Conservation (phyloP, 108 stramenopile species). For the Cyclostephanos tholiformis region DNA sequence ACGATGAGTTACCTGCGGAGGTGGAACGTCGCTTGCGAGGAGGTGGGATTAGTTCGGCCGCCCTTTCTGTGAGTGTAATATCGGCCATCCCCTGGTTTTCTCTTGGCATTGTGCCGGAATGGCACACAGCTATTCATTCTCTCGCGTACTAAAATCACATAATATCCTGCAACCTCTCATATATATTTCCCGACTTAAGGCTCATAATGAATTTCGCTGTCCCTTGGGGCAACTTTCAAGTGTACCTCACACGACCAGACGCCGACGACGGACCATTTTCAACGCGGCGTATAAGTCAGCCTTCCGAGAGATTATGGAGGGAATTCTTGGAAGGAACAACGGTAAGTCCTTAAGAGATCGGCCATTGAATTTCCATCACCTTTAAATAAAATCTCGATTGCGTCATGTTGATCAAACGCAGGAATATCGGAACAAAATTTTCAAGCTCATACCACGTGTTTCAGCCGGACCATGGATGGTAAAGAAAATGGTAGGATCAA, state of each 20-base stretch:
- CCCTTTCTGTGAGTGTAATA: constrained; percentile 38
- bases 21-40: constrained; percentile 35
- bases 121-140: not conserved
- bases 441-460: too few species aligned
- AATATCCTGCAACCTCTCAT: not conserved
- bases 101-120: not conserved
- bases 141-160: not conserved
- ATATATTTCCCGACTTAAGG: not conserved
- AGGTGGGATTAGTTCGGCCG: constrained; percentile 28
- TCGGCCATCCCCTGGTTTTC: too few species aligned
- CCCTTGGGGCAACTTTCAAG: constrained; percentile 56
- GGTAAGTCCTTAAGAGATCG: not conserved
- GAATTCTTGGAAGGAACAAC: constrained; percentile 41
- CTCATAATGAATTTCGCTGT: constrained; percentile 41
- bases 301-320: constrained; percentile 48
- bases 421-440: constrained; percentile 36
- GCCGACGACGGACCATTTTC: constrained; percentile 48
- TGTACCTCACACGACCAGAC: constrained; percentile 48
- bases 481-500: constrained; percentile 60
- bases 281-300: constrained; percentile 12
- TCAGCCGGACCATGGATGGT: constrained; percentile 57
- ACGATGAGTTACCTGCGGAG: constrained; percentile 35
- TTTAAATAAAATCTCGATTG: not conserved
- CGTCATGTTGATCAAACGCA: constrained; percentile 4
- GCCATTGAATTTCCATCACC: not conserved